Evolutionary conservation across 805 yeast species (phyloP).

Genomic region (Lipomyces mesembrius): DNA sequence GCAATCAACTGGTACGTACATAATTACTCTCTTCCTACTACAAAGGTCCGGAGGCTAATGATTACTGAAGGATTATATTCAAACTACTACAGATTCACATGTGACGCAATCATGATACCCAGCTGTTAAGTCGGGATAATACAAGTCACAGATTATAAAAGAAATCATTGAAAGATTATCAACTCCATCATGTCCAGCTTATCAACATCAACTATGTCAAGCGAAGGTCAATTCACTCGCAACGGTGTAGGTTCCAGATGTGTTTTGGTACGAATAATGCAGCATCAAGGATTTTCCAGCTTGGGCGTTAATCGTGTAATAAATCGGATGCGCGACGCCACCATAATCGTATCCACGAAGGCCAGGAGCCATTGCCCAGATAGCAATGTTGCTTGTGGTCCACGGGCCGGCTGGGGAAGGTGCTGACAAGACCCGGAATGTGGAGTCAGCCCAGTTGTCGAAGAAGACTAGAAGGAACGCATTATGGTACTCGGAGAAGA

Average conservation of each 20-base stretch:
- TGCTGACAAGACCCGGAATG: slow-evolving; percentile 19
- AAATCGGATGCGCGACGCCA: slow-evolving; percentile 5
- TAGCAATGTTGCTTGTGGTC: slow-evolving; percentile 11
- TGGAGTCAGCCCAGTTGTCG: slow-evolving; percentile 20
- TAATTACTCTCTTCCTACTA: too few species aligned
- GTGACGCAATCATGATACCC: too few species aligned
- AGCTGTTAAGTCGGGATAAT: too few species aligned
- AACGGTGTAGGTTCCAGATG: slow-evolving; percentile 40
- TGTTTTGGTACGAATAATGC: slow-evolving; percentile 21
- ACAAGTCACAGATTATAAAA: too few species aligned
- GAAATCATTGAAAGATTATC: too few species aligned
- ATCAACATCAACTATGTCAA: neutral
- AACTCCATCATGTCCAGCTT: too few species aligned
- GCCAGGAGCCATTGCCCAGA: slow-evolving; percentile 12
- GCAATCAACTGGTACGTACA: too few species aligned
- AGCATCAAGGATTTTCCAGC: slow-evolving; percentile 21
- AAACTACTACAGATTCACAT: too few species aligned
- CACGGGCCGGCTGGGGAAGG: slow-evolving; percentile 30
- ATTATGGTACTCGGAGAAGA: slow-evolving; percentile 24
- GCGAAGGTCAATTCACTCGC: slow-evolving; percentile 53
- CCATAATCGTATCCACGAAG: slow-evolving; percentile 20
- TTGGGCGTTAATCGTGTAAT: neutral
- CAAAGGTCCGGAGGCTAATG: too few species aligned
- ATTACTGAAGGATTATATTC: neutral
- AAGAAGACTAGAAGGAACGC: slow-evolving; percentile 23